Evolutionary conservation across 495 filamentous ascomycete genomes (phyloP).

Genomic region (Xeromyces bisporus): DNA sequence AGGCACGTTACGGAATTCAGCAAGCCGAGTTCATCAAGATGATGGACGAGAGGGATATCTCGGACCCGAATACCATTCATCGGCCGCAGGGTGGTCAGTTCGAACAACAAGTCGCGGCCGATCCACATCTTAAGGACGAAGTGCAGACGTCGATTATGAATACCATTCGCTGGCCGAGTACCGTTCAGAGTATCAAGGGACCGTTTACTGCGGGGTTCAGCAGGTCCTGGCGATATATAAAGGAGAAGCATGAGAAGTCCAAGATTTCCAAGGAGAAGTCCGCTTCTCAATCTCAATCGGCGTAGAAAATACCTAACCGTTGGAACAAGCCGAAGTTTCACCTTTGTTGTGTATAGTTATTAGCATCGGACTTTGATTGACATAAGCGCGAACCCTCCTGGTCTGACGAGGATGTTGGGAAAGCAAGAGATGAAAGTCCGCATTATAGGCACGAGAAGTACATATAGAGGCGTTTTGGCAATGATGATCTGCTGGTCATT

Average conservation of each 20-base stretch:
- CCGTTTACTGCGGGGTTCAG: slow-evolving; percentile 54
- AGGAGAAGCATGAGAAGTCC: slow-evolving; percentile 67
- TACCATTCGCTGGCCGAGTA: slow-evolving; percentile 83
- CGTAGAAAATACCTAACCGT: too few species aligned
- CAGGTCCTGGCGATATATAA: slow-evolving; percentile 55
- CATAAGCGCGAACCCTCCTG: too few species aligned
- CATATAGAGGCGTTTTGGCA: too few species aligned
- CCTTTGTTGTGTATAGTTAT: too few species aligned
- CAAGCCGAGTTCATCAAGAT: slow-evolving; percentile 69
- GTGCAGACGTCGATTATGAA: slow-evolving; percentile 60
- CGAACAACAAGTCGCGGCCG: slow-evolving; percentile 66
- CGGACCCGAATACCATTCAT: slow-evolving; percentile 49
- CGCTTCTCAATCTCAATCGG: slow-evolving; percentile 1
- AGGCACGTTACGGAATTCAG: slow-evolving; percentile 75
- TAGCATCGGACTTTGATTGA: too few species aligned
- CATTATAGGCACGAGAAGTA: too few species aligned
- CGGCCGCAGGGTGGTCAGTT: slow-evolving; percentile 66
- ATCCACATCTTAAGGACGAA: slow-evolving; percentile 44
- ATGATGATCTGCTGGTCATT: too few species aligned
- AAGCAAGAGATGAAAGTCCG: too few species aligned
- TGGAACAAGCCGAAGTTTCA: too few species aligned
- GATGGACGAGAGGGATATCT: slow-evolving; percentile 50
- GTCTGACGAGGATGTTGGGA: too few species aligned
- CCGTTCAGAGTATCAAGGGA: slow-evolving; percentile 68
- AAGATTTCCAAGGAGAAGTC: slow-evolving; percentile 16